Conservation (phyloP, 176 grass and related monocot species). For the Oryza officinalis region DNA sequence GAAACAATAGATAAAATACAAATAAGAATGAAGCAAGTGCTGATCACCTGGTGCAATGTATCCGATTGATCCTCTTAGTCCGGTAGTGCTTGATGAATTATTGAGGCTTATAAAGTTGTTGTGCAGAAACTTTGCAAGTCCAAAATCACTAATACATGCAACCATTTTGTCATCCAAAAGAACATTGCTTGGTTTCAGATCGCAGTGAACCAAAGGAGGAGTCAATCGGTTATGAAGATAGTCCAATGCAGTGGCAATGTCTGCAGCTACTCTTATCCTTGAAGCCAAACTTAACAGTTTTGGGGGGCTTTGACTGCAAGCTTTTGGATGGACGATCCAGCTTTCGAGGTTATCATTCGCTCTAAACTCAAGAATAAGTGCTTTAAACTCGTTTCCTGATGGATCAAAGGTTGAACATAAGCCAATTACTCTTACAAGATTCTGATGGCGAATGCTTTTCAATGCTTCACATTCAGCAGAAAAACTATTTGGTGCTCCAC, state of each 20-base stretch:
- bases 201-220: constrained; percentile 36
- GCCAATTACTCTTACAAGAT: background rate
- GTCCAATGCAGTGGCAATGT: constrained; percentile 29
- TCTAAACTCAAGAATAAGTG: constrained; percentile 39
- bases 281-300: background rate
- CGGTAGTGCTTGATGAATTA: background rate
- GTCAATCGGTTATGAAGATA: constrained; percentile 33
- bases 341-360: constrained; percentile 46
- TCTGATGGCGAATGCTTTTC: constrained; percentile 17
- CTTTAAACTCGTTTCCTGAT: constrained; percentile 42
- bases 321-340: background rate
- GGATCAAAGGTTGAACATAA: background rate
- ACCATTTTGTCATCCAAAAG: constrained; percentile 22
- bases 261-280: background rate
- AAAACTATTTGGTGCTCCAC: constrained; percentile 15
- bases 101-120: background rate
- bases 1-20: background rate
- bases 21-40: background rate
- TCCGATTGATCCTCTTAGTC: background rate
- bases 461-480: constrained; percentile 20
- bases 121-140: constrained; percentile 11
- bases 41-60: constrained; percentile 20
- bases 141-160: constrained; percentile 3
- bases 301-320: too few species aligned
- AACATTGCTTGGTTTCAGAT: constrained; percentile 23